Percentiles rank a stretch among this genome's conserved stretches.
phyloP scores from a whole-genome alignment of 352 stramenopile genomes.

The Plasmopara viticola region DNA sequence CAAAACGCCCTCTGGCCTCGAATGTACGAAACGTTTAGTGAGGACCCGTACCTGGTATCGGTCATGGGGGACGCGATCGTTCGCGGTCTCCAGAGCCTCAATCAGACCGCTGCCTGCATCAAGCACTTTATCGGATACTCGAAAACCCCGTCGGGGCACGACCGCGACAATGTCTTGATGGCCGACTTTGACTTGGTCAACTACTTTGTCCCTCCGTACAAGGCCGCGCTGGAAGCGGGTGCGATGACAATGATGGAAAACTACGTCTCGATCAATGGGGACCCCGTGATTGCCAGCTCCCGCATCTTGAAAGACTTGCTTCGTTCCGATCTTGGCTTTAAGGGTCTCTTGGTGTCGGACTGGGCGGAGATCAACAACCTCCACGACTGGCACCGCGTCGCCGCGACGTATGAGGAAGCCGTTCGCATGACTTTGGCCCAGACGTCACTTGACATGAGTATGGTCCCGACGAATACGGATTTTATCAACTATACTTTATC shows the following conservation, averaged over 20 bases:
- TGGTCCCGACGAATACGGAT: conserved; percentile 50
- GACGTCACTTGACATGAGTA: conserved; percentile 87
- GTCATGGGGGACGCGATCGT: conserved; percentile 34
- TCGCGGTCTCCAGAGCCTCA: conserved; percentile 65
- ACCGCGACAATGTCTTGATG: conserved; percentile 63
- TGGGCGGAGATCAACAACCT: conserved; percentile 90
- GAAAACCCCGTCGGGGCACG: conserved; percentile 61
- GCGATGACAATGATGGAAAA: conserved; percentile 88
- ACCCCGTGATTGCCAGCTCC: conserved; percentile 76
- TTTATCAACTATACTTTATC: conserved; percentile 42
- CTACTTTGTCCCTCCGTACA: conserved; percentile 75
- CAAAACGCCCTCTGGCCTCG: conserved; percentile 82
- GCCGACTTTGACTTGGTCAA: conserved; percentile 69
- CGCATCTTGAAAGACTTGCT: conserved; percentile 73
- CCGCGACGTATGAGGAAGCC: conserved; percentile 35
- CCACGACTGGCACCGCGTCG: conserved; percentile 45
- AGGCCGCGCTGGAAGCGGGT: conserved; percentile 63
- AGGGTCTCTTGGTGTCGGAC: conserved; percentile 86
- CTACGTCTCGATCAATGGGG: conserved; percentile 89
- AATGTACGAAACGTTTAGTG: conserved; percentile 90
- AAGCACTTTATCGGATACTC: conserved; percentile 86
- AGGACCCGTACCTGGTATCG: conserved; percentile 53
- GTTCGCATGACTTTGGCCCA: conserved; percentile 55
- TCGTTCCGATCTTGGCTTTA: conserved; percentile 70
- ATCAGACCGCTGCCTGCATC: conserved; percentile 65